These are phyloP conservation scores for Wickerhamiella sorbophila DNA, from an alignment of 805 yeast genomes.

Conservation along the genomic window DNA sequence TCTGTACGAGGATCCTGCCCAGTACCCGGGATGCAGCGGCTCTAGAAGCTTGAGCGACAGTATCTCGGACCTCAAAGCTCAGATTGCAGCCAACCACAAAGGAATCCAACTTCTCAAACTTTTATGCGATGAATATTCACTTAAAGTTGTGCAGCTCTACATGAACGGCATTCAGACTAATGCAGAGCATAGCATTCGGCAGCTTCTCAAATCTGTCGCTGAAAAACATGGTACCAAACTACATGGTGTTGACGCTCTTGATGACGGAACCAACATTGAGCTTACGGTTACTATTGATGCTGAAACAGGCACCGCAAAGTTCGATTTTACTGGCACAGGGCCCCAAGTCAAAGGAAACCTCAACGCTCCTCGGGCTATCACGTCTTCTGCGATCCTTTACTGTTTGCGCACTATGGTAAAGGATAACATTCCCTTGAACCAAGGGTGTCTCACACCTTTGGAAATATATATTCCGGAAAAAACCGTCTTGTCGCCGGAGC, in stretches of 20 bases:
- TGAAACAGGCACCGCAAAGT: constrained; percentile 45
- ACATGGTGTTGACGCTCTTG: constrained; percentile 21
- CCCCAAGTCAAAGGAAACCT: constrained; percentile 79
- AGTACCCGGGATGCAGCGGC: constrained; percentile 78
- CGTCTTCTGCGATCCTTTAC: constrained; percentile 77
- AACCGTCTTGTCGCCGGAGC: constrained; percentile 56
- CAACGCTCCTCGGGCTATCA: constrained; percentile 86
- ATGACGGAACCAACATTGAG: constrained; percentile 24
- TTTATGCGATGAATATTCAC: constrained; percentile 49
- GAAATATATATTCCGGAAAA: constrained; percentile 48
- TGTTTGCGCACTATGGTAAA: constrained; percentile 74
- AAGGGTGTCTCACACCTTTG: constrained; percentile 79
- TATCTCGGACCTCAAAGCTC: constrained; percentile 71
- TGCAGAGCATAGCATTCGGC: constrained; percentile 59
- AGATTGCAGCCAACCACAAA: constrained; percentile 75
- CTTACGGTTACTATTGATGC: constrained; percentile 29
- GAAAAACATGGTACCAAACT: constrained; percentile 24
- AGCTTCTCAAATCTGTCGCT: constrained; percentile 33
- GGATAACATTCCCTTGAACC: constrained; percentile 82
- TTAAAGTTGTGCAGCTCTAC: constrained; percentile 46
- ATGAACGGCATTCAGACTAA: constrained; percentile 74
- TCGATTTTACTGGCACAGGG: constrained; percentile 79
- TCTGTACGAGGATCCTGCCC: constrained; percentile 60
- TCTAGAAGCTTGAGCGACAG: constrained; percentile 75
- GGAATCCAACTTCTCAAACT: constrained; percentile 55